Base-by-base conservation (phyloP, 2,329 filamentous ascomycete species). In the Graphium sp. region DNA sequence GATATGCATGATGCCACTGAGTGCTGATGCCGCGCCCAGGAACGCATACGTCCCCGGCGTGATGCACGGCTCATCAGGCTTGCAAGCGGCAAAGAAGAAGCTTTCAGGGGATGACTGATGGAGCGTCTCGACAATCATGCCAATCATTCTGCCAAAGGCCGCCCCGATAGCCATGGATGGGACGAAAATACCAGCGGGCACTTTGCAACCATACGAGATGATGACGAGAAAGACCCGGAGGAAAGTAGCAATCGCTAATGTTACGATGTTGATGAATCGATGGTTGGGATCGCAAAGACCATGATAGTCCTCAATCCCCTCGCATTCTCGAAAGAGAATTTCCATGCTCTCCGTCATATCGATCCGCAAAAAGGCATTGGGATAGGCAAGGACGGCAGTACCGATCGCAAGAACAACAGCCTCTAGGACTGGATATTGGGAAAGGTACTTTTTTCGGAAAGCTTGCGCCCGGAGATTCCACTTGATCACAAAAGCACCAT, bases 261-360 rank as follows among this genome's bases (percentile, higher is more conserved):
- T 87, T 11, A 79, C 43, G 6, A 94, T 70, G 55, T 92, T 92
- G 30, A 62, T 60, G 61, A 75, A 76, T 15, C 84, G 72, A 40
- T 80, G 76, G 29, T 79, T 60, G 4, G 63, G 47, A 48, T 94
- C 80, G 62, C 89, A 98, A 11, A 98, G 68, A 5, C 80, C 80
- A 37, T 91, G 72, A 40, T 93, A 94, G 45, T 87, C 82, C 47
- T 92, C 79, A 13, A 65, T 75, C 5, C 79, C 83, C 45, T 92
- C 82, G 41, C 89, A 98, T 47, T 98, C 89, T 10, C 80, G 66
- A 49, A 98, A 98, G 8, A 98, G 57, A 37, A 94, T 92, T 48
- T 95, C 85, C 89, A 98, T 95, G 57, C 84, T 93, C 56, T 95
- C 87, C 0, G 89, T 94, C 89, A 98, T 95, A 52, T 98, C 91